Evolutionary conservation across 1,284 basidiomycete genomes (phyloP), one percentile per base, ranked within the genome.

Genomic region (Termitomyces sp.): DNA sequence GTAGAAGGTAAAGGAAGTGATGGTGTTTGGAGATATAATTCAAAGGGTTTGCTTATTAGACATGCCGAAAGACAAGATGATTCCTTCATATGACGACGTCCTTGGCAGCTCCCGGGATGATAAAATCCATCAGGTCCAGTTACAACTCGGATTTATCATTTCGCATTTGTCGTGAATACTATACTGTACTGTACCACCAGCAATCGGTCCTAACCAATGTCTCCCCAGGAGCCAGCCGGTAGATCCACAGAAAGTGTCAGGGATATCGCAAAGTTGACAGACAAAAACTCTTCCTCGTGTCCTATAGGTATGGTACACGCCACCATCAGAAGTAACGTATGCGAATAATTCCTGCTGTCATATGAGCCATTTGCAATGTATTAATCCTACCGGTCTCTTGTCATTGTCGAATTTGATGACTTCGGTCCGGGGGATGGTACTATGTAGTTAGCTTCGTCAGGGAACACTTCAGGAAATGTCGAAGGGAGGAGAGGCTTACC

Each of bases 171-270:
- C 47, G 31, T 61, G 40, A 28, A 61, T 38, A 2, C 39, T 21
- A n/a, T n/a, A n/a, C n/a, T n/a, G n/a, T n/a, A n/a, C n/a, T n/a
- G 38, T 61, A 53, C 60, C 60, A 61, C 58, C 58, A 61, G 33
- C 60, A 60, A 52, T 44, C 28, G 3, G 58, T 61, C 38, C n/a
- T 54, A 17, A n/a, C 58, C 58, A 9, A 56, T 45, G 24, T 61
- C 60, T 5, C 60, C 58, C 58, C 60, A 61, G 13, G 46, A 62
- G 52, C 60, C 60, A 61, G 24, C 47, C 47, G 6, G 43, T n/a
- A 15, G 52, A 38, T 30, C 56, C 60, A 36, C 49, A 52, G 26
- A 54, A 60, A 12, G 34, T 53, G 13, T 59, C 56, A 0, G 60
- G 60, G 46, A n/a, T 60, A 60, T 2, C n/a, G 43, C 31, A 21